Base-by-base conservation (phyloP, 768 basidiomycete genomes). In the Suillus variegatus region DNA sequence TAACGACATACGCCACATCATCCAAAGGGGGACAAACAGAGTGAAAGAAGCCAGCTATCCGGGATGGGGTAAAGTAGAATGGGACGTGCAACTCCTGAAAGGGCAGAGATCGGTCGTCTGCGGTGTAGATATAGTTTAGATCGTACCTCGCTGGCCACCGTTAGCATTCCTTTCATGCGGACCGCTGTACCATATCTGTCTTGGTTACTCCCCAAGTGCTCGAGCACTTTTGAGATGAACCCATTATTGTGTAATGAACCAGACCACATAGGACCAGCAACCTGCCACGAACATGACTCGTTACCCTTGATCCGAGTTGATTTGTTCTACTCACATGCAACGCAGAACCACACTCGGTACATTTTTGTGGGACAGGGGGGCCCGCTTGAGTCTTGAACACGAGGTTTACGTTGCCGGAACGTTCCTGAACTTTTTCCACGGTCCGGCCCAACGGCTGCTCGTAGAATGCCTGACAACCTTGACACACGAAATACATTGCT, bases 181-280 rank as follows among this genome's bases (percentile, higher is more conserved):
- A 84, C 70, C 18, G 86, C 82, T 0, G 96, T 98, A 12, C 90
- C 89, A 72, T 95, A 98, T 47, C 83, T 83, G 47, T 82, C 80
- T 67, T 85, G 74, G 67, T 89, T 84, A 18, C 74, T 76, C 64
- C 89, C 86, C 14, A 96, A 80, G 71, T 95, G 92, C 25, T 84
- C 80, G 38, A 97, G 79, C 16, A 97, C 89, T 67, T 86, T 86
- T n/a, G 79, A 74, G 6, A 94, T 83, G 70, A 98, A 99, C 7
- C 80, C 81, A 2, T 79, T 69, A 73, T 95, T 85, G 72, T 99
- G 97, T 28, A 99, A 77, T 1, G 90, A 86, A 1, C 91, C 95
- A 6, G 91, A 88, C 97, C 97, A 99, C 93, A 99, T 96, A 0
- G 97, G 97, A 2, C 97, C 97, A 22, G 92, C 94, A 43, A 95